phyloP scores from a whole-genome alignment of 2,329 filamentous ascomycete species.

The Aspergillus felis region DNA sequence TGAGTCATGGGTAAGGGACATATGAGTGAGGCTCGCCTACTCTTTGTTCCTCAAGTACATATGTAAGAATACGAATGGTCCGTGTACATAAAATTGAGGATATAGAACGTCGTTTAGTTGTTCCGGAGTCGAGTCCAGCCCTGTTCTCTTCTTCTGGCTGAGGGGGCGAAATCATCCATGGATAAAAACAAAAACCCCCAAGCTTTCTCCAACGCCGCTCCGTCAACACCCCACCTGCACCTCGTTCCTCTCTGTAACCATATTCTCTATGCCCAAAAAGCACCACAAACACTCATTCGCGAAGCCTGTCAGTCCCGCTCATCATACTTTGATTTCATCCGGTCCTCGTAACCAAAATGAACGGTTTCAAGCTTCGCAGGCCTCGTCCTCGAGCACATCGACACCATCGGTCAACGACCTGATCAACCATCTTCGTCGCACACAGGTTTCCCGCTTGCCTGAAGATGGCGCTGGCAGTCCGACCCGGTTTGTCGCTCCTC shows the following conservation, averaged over 20 bases:
- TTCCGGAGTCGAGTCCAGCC: neutral
- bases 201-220: slow-evolving; percentile 1
- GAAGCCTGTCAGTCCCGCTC: slow-evolving; percentile 40
- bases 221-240: neutral
- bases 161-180: neutral
- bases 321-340: slow-evolving; percentile 36
- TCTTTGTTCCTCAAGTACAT: neutral
- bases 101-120: neutral
- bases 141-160: neutral
- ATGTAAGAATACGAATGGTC: neutral
- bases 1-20: slow-evolving; percentile 58
- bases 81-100: neutral
- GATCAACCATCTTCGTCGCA: slow-evolving; percentile 44
- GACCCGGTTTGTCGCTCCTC: slow-evolving; percentile 20
- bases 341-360: slow-evolving; percentile 25
- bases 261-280: slow-evolving; percentile 46
- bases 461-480: slow-evolving; percentile 15
- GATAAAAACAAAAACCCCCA: neutral
- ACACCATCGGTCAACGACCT: slow-evolving; percentile 45
- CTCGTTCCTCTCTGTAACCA: slow-evolving; percentile 8
- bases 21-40: slow-evolving; percentile 30
- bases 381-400: slow-evolving; percentile 19
- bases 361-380: slow-evolving; percentile 14
- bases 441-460: slow-evolving; percentile 28
- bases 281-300: slow-evolving; percentile 34